Base-by-base conservation (phyloP, 2,329 filamentous ascomycete genomes). In the Aspergillus melleus region DNA sequence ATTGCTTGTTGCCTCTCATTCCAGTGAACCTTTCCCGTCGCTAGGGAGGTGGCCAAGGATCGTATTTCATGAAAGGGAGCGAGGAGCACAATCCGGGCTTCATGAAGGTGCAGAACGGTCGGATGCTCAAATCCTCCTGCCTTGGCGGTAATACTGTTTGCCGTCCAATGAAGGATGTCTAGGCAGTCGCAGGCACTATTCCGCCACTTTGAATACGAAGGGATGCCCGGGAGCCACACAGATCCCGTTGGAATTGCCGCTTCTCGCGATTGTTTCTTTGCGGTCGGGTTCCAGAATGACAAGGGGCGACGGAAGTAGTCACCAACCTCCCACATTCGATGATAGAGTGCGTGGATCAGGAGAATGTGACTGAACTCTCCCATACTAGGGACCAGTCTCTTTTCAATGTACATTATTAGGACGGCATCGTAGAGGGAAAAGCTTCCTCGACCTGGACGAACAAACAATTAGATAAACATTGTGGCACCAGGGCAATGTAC, bases 81-180 rank as follows among this genome's bases (percentile, higher is more conserved):
- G 0, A 86, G 76, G 2, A 87, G 70, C 0, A 86, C 72, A 1
- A 86, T 75, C 2, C 85, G 77, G 0, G 84, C 79, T 1, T 83
- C 69, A 63, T 87, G 85, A 3, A 87, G 76, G 63, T 86, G 83
- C 6, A 86, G 68, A 0, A 87, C 76, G 1, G 81, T 84, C 2
- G 82, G 78, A 59, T 85, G 83, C 59, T 86, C 84, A 6, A 81
- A 73, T 0, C 84, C 84, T 1, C 77, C 75, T 1, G 78, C 72
- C 52, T 78, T 77, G 4, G 81, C 80, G 30, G 84, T 79, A 0
- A 77, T 78, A 47, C 77, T 80, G 62, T 85, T 85, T 2, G 84
- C 84, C 19, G 79, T 77, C 84, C 84, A 86, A 64, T 87, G 83
- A 2, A 87, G 74, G 1, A 86, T 78, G 58, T 87, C 84, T 2